phyloP scores from a whole-genome alignment of 495 filamentous ascomycete genomes.

The Annulohypoxylon bovei region DNA sequence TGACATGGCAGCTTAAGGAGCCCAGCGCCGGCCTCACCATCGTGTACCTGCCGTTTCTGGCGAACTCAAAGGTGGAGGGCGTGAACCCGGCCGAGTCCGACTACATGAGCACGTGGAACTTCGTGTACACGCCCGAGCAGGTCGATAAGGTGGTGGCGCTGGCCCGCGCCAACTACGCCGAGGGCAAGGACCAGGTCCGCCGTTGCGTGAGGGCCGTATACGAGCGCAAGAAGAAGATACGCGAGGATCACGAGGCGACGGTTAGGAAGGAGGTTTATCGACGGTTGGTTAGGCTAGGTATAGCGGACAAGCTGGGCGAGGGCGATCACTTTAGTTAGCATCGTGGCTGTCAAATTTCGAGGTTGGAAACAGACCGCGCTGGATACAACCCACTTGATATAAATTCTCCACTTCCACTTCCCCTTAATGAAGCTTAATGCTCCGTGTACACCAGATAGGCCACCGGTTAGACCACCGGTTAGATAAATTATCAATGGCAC shows the following conservation, averaged over 20 bases:
- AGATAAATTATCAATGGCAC: conserved; percentile 1
- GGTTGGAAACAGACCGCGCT: not conserved
- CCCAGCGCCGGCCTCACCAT: conserved; percentile 87
- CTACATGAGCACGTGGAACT: conserved; percentile 97
- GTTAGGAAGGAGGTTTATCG: conserved; percentile 59
- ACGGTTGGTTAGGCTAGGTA: conserved; percentile 54
- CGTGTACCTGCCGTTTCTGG: conserved; percentile 88
- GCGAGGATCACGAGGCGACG: conserved; percentile 66
- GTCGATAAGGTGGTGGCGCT: conserved; percentile 83
- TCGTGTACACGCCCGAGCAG: conserved; percentile 88
- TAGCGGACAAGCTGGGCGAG: conserved; percentile 53
- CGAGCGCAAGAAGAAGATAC: conserved; percentile 81
- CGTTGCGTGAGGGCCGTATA: conserved; percentile 89
- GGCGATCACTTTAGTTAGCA: conserved; percentile 61
- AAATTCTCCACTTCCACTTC: not conserved
- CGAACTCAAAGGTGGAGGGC: conserved; percentile 78
- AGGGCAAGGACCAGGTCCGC: conserved; percentile 79
- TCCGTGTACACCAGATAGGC: conserved; percentile 16
- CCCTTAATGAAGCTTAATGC: conserved; percentile 2
- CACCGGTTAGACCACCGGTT: not conserved
- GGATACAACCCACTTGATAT: not conserved
- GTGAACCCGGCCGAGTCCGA: conserved; percentile 83
- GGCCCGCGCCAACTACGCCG: conserved; percentile 84
- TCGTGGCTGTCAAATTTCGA: not conserved
- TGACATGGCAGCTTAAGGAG: conserved; percentile 77